Evolutionary conservation across 495 filamentous ascomycete genomes (phyloP).

Genomic region (Daldinia childiae): DNA sequence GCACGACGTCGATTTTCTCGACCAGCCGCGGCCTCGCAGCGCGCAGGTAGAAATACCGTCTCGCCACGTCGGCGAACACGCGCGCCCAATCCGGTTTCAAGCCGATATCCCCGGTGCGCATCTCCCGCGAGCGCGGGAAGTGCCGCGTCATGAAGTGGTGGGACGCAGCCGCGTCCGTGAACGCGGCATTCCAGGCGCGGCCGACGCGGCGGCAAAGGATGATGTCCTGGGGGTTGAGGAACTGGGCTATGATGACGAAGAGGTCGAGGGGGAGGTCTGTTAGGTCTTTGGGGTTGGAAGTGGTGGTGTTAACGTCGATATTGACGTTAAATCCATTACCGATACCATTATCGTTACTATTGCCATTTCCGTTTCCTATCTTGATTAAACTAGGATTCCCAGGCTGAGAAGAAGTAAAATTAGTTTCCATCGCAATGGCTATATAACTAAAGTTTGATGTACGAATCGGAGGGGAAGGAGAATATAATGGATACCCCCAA

Average conservation of each 20-base stretch:
- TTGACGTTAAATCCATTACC: neutral
- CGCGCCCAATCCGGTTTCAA: slow-evolving; percentile 48
- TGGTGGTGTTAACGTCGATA: neutral
- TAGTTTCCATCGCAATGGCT: neutral
- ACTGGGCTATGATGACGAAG: slow-evolving; percentile 60
- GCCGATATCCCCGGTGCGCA: slow-evolving; percentile 38
- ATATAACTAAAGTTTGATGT: neutral
- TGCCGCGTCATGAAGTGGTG: slow-evolving; percentile 60
- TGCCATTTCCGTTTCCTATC: too few relatives aligned
- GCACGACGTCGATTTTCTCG: slow-evolving; percentile 51
- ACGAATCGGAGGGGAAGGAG: neutral
- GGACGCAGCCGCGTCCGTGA: slow-evolving; percentile 59
- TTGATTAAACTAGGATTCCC: neutral
- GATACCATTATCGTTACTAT: neutral
- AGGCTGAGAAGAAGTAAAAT: neutral
- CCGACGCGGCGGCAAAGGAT: slow-evolving; percentile 66
- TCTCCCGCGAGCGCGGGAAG: slow-evolving; percentile 65
- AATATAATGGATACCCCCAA: neutral
- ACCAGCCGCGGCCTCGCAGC: slow-evolving; percentile 59
- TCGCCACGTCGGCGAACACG: slow-evolving; percentile 63
- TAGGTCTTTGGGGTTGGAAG: slow-evolving; percentile 48
- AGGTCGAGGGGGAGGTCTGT: slow-evolving; percentile 63
- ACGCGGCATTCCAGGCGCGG: slow-evolving; percentile 62
- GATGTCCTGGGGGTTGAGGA: slow-evolving; percentile 62
- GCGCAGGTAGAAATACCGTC: slow-evolving; percentile 65